These are phyloP conservation scores for Raphanus raphanistrum DNA, from an alignment of 345 rosid genomes.

Conservation along the genomic window DNA sequence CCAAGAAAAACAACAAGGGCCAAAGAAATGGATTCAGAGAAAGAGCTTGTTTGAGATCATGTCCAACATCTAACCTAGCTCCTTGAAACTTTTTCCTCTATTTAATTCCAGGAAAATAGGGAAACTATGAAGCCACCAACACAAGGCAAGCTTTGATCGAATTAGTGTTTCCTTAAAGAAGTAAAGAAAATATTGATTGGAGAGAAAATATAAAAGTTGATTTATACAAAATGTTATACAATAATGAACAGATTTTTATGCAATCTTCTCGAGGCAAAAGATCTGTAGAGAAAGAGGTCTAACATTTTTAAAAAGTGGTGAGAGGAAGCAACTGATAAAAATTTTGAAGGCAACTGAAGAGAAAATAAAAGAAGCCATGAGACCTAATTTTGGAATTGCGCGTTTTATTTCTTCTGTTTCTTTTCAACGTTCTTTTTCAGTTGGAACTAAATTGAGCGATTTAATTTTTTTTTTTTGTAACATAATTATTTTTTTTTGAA, in stretches of 20 bases:
- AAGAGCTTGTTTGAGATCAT: slow-evolving; percentile 35
- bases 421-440: slow-evolving; percentile 8
- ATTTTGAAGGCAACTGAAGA: neutral
- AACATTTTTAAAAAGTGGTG: neutral
- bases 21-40: slow-evolving; percentile 19
- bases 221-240: neutral
- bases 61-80: slow-evolving; percentile 34
- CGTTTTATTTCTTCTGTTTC: slow-evolving; percentile 8
- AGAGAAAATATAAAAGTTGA: neutral
- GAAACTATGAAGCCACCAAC: neutral
- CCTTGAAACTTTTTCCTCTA: slow-evolving; percentile 18
- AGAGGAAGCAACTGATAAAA: neutral
- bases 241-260: slow-evolving; percentile 4
- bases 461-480: no score
- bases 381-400: slow-evolving; percentile 33
- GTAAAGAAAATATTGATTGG: neutral
- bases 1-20: neutral
- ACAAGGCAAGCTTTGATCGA: neutral
- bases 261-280: neutral
- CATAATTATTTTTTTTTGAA: neutral
- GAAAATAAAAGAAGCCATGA: slow-evolving; percentile 26
- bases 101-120: neutral
- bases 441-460: slow-evolving; percentile 26
- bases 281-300: neutral
- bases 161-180: neutral